phyloP scores from a whole-genome alignment of 306 rosid species.

The Cucurbita argyrosperma region DNA sequence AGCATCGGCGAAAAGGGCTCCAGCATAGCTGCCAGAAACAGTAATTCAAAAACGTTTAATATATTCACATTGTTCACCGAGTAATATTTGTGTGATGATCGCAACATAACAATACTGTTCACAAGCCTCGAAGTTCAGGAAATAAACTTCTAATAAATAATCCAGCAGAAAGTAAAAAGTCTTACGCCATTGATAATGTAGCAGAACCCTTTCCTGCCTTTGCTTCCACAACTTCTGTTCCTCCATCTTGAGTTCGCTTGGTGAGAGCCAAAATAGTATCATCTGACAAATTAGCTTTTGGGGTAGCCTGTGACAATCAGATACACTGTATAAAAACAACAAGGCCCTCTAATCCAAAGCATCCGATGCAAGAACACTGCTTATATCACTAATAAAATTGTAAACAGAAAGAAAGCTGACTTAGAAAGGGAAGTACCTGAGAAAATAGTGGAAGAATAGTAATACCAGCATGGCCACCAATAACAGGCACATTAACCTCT shows the following conservation, averaged over 20 bases:
- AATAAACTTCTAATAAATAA: background rate
- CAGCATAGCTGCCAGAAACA: constrained; percentile 46
- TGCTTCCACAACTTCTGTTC: constrained; percentile 96
- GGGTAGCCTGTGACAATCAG: constrained; percentile 50
- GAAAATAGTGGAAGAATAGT: constrained; percentile 96
- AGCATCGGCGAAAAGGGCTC: constrained; percentile 94
- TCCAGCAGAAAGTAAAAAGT: background rate
- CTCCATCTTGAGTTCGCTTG: constrained; percentile 94
- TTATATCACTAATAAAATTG: background rate
- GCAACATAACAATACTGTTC: background rate
- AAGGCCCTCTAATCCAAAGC: background rate
- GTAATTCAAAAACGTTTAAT: no score
- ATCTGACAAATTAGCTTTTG: constrained; percentile 57
- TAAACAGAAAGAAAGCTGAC: background rate
- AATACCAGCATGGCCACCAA: constrained; percentile 96
- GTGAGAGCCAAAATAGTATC: constrained; percentile 62
- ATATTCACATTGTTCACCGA: background rate
- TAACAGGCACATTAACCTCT: constrained; percentile 94
- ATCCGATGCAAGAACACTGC: background rate
- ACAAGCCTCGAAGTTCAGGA: background rate
- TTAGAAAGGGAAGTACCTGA: constrained; percentile 34
- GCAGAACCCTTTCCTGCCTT: constrained; percentile 99
- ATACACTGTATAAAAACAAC: background rate
- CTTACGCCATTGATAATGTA: constrained; percentile 99
- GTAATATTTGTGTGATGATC: background rate